Base-by-base conservation (phyloP, 1,284 basidiomycete species). In the Austroboletus novae-zelandiae region DNA sequence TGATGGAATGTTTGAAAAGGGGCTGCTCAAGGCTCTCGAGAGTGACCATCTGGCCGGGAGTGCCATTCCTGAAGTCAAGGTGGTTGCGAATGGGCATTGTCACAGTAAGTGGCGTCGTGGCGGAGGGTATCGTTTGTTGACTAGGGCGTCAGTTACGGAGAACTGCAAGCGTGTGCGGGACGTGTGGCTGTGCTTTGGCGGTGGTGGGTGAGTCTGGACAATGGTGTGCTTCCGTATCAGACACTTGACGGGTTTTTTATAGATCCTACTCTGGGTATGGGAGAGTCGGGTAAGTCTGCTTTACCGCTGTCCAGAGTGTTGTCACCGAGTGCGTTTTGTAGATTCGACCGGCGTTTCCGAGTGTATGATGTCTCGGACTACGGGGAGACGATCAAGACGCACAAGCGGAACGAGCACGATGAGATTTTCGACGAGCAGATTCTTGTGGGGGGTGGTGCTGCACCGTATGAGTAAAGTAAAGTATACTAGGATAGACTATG, bases 161-260 rank as follows among this genome's bases (percentile, higher is more conserved):
- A 90, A 94, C 61, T 98, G 95, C 62, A 77, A 85, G 57, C 81
- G 94, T 9, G 78, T 94, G 7, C 77, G 83, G 43, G 90, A 89
- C 8, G 77, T 96, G 4, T 98, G 96, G 95, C 76, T 90, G 59
- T 98, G 95, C 72, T 99, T 99, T 66, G 91, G 91, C 20, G 95
- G 95, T 27, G 95, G 94, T 60, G 86, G 89, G 73, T 86, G 60
- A 62, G 81, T 72, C 15, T 9, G 4, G 25, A 5, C 25, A 6
- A 6, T 34, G 9, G 8, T 30, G 31, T 2, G n/a, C 51, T 17
- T 40, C 7, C 13, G 32, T 15, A 9, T 11, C 9, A 20, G 15
- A 37, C 23, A 43, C 29, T 46, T 54, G 52, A 52, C 47, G 35
- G 10, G 7, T 50, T 17, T 20, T 36, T 35, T 34, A 37, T 52